A percentile compares a stretch with the other conserved stretches of the same genome.
Evolutionary conservation across 768 basidiomycete genomes (phyloP).

Genomic region (Mycena capillaripes): DNA sequence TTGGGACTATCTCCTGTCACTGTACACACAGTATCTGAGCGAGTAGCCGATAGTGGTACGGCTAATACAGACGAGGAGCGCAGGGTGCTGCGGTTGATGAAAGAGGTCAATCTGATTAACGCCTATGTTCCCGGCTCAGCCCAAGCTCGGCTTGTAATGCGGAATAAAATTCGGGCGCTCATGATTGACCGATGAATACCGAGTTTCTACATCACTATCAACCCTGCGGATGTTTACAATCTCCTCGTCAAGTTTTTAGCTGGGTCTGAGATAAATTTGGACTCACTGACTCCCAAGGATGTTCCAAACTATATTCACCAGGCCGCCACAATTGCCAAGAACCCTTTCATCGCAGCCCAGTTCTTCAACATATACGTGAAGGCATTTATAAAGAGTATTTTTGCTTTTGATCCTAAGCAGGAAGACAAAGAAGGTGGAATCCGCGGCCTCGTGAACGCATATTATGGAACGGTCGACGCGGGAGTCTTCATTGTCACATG

Average conservation of each 20-base stretch:
- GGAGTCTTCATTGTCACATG: background rate
- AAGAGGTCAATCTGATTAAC: background rate
- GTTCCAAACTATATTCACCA: background rate
- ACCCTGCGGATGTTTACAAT: slow-evolving; percentile 43
- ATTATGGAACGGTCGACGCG: background rate
- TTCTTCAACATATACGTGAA: background rate
- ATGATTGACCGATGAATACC: background rate
- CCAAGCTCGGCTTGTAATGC: background rate
- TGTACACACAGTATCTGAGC: background rate
- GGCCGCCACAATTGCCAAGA: background rate
- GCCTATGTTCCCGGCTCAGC: background rate
- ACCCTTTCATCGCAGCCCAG: background rate
- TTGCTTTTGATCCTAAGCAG: background rate
- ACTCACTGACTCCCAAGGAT: background rate
- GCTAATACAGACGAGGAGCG: background rate
- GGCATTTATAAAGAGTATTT: background rate
- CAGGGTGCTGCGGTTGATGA: background rate
- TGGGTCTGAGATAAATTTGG: background rate
- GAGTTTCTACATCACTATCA: slow-evolving; percentile 46
- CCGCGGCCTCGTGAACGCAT: background rate
- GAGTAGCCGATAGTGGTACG: background rate
- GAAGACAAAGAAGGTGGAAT: background rate
- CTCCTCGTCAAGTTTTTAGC: background rate
- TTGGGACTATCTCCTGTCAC: background rate
- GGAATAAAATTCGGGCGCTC: background rate